Evolutionary conservation across 1,284 basidiomycete genomes (phyloP).

Genomic region (Tilletia horrida): DNA sequence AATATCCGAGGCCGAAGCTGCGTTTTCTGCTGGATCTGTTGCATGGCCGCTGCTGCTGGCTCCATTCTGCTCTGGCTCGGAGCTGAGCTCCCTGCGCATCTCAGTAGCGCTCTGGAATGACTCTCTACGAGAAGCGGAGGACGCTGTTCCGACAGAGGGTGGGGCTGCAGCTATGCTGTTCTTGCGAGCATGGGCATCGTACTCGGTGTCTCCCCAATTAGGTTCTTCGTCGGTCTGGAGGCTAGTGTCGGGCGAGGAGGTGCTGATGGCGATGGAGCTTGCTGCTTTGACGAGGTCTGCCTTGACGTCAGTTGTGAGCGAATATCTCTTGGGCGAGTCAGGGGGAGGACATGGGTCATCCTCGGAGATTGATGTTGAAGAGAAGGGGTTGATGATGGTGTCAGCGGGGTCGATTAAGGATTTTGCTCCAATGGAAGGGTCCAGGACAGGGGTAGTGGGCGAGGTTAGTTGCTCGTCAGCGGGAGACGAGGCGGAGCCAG

Average conservation of each 20-base stretch:
- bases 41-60: neutral
- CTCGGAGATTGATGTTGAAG: neutral
- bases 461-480: neutral
- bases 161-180: neutral
- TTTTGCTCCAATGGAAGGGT: conserved; percentile 8
- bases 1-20: neutral
- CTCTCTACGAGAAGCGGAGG: neutral
- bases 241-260: neutral
- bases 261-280: neutral
- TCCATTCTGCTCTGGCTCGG: neutral
- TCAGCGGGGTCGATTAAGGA: conserved; percentile 8
- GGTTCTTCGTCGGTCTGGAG: neutral
- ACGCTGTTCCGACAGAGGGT: conserved; percentile 9
- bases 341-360: neutral
- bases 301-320: neutral
- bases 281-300: neutral
- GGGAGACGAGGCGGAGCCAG: neutral
- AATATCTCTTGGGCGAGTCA: neutral
- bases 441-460: neutral
- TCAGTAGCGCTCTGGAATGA: conserved; percentile 14
- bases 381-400: conserved; percentile 17
- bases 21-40: no score
- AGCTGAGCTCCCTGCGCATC: conserved; percentile 13
- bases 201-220: neutral
- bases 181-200: neutral